Conservation (phyloP, 257 asterid genomes). For the Solanum lignicaule region DNA sequence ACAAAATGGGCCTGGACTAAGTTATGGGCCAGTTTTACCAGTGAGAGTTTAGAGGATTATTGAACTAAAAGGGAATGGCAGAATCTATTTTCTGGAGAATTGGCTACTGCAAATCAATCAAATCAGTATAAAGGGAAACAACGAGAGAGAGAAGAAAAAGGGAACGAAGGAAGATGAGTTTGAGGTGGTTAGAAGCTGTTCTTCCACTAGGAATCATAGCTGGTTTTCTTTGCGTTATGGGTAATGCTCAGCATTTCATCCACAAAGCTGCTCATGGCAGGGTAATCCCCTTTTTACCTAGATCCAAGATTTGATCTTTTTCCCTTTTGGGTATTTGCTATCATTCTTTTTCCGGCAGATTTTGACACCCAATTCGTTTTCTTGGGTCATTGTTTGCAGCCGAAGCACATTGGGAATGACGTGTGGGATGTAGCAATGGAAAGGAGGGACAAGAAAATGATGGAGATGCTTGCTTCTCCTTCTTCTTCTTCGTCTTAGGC, state of each 20-base stretch:
- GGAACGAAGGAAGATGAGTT: slow-evolving; percentile 19
- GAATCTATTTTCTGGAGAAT: neutral
- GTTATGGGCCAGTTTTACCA: neutral
- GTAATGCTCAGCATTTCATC: slow-evolving; percentile 76
- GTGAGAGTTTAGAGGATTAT: neutral
- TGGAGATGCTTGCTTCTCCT: slow-evolving; percentile 48
- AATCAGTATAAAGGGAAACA: neutral
- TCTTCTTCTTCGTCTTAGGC: slow-evolving; percentile 23
- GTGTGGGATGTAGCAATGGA: slow-evolving; percentile 84
- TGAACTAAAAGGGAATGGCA: neutral
- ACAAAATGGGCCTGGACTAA: neutral
- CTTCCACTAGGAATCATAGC: slow-evolving; percentile 86
- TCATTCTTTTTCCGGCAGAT: neutral
- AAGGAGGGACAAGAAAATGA: slow-evolving; percentile 78
- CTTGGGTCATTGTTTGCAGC: slow-evolving; percentile 28
- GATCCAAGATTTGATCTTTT: neutral
- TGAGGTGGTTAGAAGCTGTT: slow-evolving; percentile 63
- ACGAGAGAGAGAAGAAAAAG: neutral
- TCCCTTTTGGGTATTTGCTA: neutral
- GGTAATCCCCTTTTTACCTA: slow-evolving; percentile 11
- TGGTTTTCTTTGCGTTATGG: slow-evolving; percentile 90
- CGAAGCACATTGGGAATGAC: slow-evolving; percentile 89
- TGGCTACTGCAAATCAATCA: neutral
- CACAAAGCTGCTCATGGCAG: slow-evolving; percentile 96
- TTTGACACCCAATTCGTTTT: neutral